Base-by-base conservation (phyloP, 768 basidiomycete species). In the Lactarius hatsudake region DNA sequence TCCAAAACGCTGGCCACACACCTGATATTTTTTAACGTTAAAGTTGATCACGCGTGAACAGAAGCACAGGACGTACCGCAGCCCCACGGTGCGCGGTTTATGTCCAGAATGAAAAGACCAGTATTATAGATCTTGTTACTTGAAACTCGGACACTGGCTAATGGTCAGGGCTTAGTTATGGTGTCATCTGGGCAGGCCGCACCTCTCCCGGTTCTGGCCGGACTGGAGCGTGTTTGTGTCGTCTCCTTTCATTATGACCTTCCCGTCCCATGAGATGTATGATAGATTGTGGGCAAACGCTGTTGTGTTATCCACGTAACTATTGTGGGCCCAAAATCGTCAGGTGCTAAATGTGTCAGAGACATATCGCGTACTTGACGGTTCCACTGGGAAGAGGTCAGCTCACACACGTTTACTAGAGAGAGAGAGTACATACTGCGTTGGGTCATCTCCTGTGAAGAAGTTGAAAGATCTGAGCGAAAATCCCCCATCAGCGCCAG, bases 1-100 rank as follows among this genome's bases (percentile, higher is more conserved):
- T 87, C 91, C 90, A 92, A 75, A 88, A 92, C 6, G 90, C 89
- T 53, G 92, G 93, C 93, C 94, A 94, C 26, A 88, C 85, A 71
- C 84, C 89, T 91, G 51, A 13, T 60, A 59, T 45, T n/a, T 26
- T n/a, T 28, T 20, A 6, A 57, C 57, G 36, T 0, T n/a, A 34
- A 32, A 43, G 57, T 7, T 13, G 15, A 64, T 48, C 62, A 48
- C 30, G 17, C 36, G 63, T 18, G 23, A 45, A 61, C 48, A 62
- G 38, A 30, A 30, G n/a, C 12, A 51, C 38, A 26, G 36, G 59
- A 77, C 84, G 63, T 78, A 86, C 93, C 92, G 77, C 94, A 96
- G 62, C 94, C 94, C 86, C 89, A 93, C 0, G 94, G 94, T 56
- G 93, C 93, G 75, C 84, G 86, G 65, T 88, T 86, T 38, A 93